These are phyloP conservation scores for Kwoniella sp. DNA, from an alignment of 768 basidiomycete genomes.

Conservation along the genomic window DNA sequence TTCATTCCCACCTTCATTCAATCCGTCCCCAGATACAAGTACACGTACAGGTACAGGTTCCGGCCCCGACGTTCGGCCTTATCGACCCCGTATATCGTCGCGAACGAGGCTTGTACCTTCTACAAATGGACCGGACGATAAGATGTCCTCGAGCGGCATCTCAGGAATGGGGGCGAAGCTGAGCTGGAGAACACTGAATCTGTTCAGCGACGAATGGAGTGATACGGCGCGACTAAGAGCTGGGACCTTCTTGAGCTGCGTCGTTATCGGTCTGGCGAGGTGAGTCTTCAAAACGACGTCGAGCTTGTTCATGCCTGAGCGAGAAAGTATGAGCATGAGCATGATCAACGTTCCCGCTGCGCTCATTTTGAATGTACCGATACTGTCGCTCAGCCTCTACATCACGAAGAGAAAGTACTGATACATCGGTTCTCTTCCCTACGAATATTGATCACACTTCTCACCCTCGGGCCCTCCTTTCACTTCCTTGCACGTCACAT, in stretches of 20 bases:
- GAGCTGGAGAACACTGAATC: slow-evolving; percentile 10
- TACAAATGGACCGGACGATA: background rate
- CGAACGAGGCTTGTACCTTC: slow-evolving; percentile 9
- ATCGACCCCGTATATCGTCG: slow-evolving; percentile 13
- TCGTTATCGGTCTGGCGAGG: slow-evolving; percentile 30
- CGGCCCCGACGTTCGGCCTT: background rate
- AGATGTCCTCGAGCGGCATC: background rate
- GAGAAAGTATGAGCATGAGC: no score
- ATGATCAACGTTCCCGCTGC: no score
- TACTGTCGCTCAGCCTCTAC: no score
- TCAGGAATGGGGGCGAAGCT: no score
- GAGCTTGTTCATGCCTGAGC: no score
- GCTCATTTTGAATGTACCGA: no score
- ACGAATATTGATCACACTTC: background rate
- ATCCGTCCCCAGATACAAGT: background rate
- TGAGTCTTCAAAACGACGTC: slow-evolving; percentile 10
- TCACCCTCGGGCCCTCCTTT: no score
- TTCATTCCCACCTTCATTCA: background rate
- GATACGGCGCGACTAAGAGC: slow-evolving; percentile 10
- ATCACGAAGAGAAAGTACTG: no score
- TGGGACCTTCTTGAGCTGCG: slow-evolving; percentile 15
- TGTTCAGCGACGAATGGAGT: slow-evolving; percentile 12
- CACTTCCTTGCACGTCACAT: no score
- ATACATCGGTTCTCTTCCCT: no score
- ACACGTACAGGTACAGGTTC: background rate